These are phyloP conservation scores for Yarrowia deformans DNA, from an alignment of 805 yeast genomes.

Conservation along the genomic window DNA sequence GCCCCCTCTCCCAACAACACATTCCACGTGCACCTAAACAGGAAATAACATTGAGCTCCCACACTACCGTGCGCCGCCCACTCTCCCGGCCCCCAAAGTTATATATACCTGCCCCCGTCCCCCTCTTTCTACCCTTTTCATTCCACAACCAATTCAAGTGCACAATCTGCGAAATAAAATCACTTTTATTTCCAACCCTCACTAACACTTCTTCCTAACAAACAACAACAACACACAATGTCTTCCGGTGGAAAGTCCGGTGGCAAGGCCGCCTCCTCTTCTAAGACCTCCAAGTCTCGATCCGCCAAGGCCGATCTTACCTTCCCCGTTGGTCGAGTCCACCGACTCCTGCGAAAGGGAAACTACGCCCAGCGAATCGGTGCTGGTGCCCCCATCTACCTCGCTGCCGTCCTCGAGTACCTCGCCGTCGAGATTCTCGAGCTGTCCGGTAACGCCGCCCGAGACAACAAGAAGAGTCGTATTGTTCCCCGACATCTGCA, in stretches of 20 bases:
- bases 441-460: constrained; percentile 98
- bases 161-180: constrained; percentile 39
- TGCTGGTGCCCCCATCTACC: constrained; percentile 97
- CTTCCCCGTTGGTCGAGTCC: constrained; percentile 99
- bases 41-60: constrained; percentile 20
- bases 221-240: constrained; percentile 56
- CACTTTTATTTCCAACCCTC: constrained; percentile 31
- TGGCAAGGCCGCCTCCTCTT: constrained; percentile 93
- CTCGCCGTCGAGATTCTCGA: constrained; percentile 96
- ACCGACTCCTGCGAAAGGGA: constrained; percentile 94
- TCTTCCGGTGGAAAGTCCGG: constrained; percentile 81
- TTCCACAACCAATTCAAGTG: constrained; percentile 42
- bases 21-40: constrained; percentile 20
- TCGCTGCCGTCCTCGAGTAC: constrained; percentile 95
- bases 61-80: neutral
- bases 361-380: constrained; percentile 98
- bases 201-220: constrained; percentile 9
- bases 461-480: constrained; percentile 99
- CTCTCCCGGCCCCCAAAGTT: neutral
- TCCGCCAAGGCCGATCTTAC: constrained; percentile 98
- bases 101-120: constrained; percentile 39
- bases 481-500: constrained; percentile 98
- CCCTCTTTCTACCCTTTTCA: constrained; percentile 42
- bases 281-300: constrained; percentile 96
- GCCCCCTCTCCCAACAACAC: constrained; percentile 14